Evolutionary conservation across 768 basidiomycete species (phyloP), one percentile per base, ranked within the genome.

Genomic region (Candolleomyces eurysporus): DNA sequence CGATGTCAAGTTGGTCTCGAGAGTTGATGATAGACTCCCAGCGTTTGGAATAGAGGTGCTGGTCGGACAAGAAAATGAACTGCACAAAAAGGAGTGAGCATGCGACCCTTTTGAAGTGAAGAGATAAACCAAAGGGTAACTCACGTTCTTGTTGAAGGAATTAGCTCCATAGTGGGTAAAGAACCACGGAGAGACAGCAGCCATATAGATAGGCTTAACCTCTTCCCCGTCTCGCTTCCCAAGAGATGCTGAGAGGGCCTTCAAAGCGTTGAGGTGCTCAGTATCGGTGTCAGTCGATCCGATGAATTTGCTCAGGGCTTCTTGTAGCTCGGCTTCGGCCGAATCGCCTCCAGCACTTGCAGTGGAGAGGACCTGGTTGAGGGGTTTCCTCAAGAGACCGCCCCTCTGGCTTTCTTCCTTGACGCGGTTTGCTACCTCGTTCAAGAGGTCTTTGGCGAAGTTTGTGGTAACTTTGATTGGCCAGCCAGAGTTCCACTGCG

Each of bases 401-500:
- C 57, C 57, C 6, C 64, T 53, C 16, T 64, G 54, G 7, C 63
- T 62, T 16, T 62, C 48, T 45, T 42, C 31, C 17, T 26, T 21
- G 22, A 21, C 21, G 56, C 56, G 63, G 65, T 61, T 45, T 57
- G 63, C 57, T 64, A 68, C 48, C 49, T 63, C 57, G 58, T 68
- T 57, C 57, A 74, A 39, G 56, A 73, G 67, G n/a, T 71, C 65
- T 43, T 75, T 66, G 9, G 76, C 78, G 57, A 77, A 79, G 30
- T 72, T 68, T 9, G 75, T 71, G 4, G 79, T 87, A 11, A 90
- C 71, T 71, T 87, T 71, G 62, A 80, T 80, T 3, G 92, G 91
- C 92, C 92, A 94, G 42, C 79, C 92, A 30, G 82, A 82, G 70
- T 94, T 91, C 89, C 89, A 94, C 85, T 89, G 51, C n/a, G 31